Evolutionary conservation across 164 flowering plant species (phyloP).

Genomic region (Nelumbo lutea): DNA sequence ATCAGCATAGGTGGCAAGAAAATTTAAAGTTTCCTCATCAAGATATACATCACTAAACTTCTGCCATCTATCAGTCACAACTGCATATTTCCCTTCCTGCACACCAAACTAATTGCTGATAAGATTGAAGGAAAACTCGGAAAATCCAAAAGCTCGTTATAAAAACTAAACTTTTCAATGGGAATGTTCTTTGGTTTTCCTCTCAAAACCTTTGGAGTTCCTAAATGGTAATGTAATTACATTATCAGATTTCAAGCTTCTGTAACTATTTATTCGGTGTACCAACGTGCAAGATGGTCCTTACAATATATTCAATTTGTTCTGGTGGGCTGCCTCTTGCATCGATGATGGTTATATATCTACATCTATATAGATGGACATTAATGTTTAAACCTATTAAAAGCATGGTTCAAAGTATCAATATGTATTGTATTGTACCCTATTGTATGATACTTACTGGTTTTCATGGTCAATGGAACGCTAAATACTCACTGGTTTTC

Average conservation of each 20-base stretch:
- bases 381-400: too few relatives aligned
- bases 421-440: too few relatives aligned
- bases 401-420: too few relatives aligned
- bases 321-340: background rate
- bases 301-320: background rate
- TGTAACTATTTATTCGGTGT: background rate
- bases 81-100: slow-evolving; percentile 77
- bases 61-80: slow-evolving; percentile 99
- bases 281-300: background rate
- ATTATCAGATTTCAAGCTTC: too few relatives aligned
- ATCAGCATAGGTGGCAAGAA: slow-evolving; percentile 75
- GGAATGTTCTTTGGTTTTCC: background rate
- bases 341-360: background rate
- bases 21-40: slow-evolving; percentile 49
- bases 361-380: too few relatives aligned
- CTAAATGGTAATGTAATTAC: background rate
- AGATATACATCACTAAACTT: slow-evolving; percentile 82
- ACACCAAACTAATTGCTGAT: slow-evolving; percentile 7
- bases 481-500: too few relatives aligned
- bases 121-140: too few relatives aligned
- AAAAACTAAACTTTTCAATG: background rate
- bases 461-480: too few relatives aligned
- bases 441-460: too few relatives aligned
- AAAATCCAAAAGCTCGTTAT: background rate
- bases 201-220: background rate